Conservation (phyloP, 805 yeast species). For the Sungouiozyma intestinalis region DNA sequence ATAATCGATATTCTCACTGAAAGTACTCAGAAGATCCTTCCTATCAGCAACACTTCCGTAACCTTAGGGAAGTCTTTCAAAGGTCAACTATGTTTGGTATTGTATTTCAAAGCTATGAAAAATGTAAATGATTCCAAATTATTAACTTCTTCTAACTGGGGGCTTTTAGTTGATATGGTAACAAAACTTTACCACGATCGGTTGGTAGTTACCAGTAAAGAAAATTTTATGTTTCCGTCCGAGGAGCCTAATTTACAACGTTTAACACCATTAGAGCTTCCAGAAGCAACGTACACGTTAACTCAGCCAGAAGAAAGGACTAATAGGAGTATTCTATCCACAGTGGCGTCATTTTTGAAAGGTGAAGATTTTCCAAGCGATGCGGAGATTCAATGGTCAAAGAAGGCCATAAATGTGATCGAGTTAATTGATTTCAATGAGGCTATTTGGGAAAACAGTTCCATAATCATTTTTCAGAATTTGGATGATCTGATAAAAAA, state of each 20-base stretch:
- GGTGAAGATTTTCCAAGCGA: conserved; percentile 95
- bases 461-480: conserved; percentile 19
- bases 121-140: conserved; percentile 40
- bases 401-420: conserved; percentile 75
- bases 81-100: conserved; percentile 82
- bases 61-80: conserved; percentile 83
- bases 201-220: conserved; percentile 1
- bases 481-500: conserved; percentile 29
- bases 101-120: conserved; percentile 65
- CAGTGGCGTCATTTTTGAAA: conserved; percentile 84
- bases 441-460: conserved; percentile 41
- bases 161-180: conserved; percentile 45
- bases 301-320: conserved; percentile 33
- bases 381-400: conserved; percentile 79
- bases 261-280: conserved; percentile 46
- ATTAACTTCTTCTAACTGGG: conserved; percentile 41
- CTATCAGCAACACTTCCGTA: conserved; percentile 75
- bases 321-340: conserved; percentile 74
- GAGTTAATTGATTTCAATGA: conserved; percentile 52
- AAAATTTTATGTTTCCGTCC: conserved; percentile 7
- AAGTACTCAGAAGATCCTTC: conserved; percentile 44
- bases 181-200: conserved; percentile 43
- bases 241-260: conserved; percentile 37
- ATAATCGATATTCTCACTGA: conserved; percentile 34
- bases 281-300: conserved; percentile 55